These are phyloP conservation scores for Coemansia sp. DNA, from an alignment of 192 early-diverging fungal species.

Conservation along the genomic window DNA sequence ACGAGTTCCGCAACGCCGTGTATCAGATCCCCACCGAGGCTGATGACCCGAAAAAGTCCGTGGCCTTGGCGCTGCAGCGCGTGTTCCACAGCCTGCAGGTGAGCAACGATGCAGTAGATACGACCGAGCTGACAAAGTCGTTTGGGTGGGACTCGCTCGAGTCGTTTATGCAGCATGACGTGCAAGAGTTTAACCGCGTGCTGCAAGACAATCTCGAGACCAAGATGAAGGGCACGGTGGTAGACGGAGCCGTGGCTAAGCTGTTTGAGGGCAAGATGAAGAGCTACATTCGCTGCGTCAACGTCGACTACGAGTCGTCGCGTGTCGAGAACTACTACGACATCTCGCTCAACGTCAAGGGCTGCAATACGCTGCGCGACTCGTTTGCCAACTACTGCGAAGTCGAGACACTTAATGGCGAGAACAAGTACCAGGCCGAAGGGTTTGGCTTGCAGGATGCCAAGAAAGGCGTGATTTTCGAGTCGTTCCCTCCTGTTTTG, in stretches of 20 bases:
- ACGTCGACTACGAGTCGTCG: conserved; percentile 94
- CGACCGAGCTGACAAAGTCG: conserved; percentile 93
- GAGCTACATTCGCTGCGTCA: conserved; percentile 94
- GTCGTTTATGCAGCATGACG: conserved; percentile 97
- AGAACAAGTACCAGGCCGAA: conserved; percentile 97
- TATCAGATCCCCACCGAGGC: conserved; percentile 91
- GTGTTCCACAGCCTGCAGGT: conserved; percentile 92
- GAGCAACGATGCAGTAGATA: conserved; percentile 74
- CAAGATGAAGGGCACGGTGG: conserved; percentile 97
- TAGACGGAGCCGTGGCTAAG: conserved; percentile 86
- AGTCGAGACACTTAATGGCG: conserved; percentile 92
- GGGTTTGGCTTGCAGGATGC: conserved; percentile 94
- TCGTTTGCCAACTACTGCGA: conserved; percentile 91
- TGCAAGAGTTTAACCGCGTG: conserved; percentile 98
- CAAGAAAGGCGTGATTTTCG: conserved; percentile 95
- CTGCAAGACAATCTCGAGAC: conserved; percentile 95
- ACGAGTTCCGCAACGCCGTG: conserved; percentile 88
- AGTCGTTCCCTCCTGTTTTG: conserved; percentile 89
- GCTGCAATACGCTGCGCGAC: conserved; percentile 79
- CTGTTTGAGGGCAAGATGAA: conserved; percentile 99
- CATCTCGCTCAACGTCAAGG: conserved; percentile 97
- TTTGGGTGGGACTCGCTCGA: conserved; percentile 99
- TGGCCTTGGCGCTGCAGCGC: conserved; percentile 90
- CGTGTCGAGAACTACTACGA: conserved; percentile 96
- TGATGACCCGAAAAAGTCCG: conserved; percentile 85